Evolutionary conservation across 495 filamentous ascomycete genomes (phyloP), one percentile per base, ranked within the genome.

Genomic region (Pyronema omphalodes): DNA sequence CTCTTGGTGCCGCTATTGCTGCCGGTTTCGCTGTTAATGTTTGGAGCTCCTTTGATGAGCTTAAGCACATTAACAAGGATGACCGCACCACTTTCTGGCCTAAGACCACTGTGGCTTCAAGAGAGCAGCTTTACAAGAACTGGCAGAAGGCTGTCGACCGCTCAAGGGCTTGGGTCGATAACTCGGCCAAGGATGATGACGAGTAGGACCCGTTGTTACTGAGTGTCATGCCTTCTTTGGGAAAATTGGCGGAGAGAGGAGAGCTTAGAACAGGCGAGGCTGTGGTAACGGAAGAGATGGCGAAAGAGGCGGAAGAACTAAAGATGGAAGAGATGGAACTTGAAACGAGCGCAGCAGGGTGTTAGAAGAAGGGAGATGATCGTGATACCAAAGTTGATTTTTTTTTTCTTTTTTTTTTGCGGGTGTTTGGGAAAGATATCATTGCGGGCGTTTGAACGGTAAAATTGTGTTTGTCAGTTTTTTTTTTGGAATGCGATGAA

Each of bases 101-200:
- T 0, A 58, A 73, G 44, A 78, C 88, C 43, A 70, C 74, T 19
- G 59, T 67, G 43, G 74, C 76, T 52, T 70, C 79, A 64, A 81
- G 81, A 41, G 67, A 66, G 11, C 72, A 71, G 64, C 77, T 88
- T 80, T 93, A 88, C 60, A 75, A 71, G 52, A 79, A 78, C 60
- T 95, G 88, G 88, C 73, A 77, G 53, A 79, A 84, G 61, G 88
- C 88, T 2, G 88, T 95, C 9, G 78, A 91, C 65, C 94, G 93
- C 83, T 84, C 84, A 58, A 78, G 77, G 56, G 88, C 88, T 43
- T 94, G 88, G 88, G 70, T 83, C 56, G 70, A 76, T 48, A 68
- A 69, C 19, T 68, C 72, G 14, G 71, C 73, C 29, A 58, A 58
- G 37, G 67, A 62, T 46, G 64, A 64, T 14, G 67, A 73, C 14